Conservation (phyloP, 2,329 filamentous ascomycete species). For the Calonectria fujianensis region DNA sequence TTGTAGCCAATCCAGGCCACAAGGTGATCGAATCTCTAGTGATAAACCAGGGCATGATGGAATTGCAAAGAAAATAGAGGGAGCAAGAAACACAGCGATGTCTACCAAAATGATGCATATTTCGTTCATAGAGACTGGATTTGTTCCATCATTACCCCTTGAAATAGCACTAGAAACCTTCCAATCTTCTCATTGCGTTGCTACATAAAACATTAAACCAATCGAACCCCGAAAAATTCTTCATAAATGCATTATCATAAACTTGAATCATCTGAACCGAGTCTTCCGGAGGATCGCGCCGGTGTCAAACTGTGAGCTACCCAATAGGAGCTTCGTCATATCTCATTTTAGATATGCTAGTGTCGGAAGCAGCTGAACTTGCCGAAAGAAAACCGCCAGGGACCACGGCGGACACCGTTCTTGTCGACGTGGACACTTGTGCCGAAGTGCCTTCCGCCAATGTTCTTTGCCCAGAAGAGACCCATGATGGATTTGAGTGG, state of each 20-base stretch:
- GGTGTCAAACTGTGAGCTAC: background rate
- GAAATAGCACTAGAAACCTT: background rate
- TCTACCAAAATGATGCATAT: background rate
- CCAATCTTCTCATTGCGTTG: background rate
- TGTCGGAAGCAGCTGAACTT: conserved; percentile 71
- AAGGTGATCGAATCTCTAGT: background rate
- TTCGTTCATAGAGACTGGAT: background rate
- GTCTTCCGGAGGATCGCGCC: background rate
- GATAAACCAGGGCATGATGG: background rate
- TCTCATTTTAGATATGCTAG: conserved; percentile 20
- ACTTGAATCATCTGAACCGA: background rate
- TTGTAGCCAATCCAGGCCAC: background rate
- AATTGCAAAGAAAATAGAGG: background rate
- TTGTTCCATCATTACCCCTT: conserved; percentile 11
- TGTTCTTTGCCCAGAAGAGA: conserved; percentile 67
- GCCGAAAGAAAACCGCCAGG: conserved; percentile 70
- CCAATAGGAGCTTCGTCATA: background rate
- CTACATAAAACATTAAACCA: background rate
- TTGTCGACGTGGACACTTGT: conserved; percentile 68
- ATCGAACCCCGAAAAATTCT: background rate
- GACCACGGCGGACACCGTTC: conserved; percentile 68
- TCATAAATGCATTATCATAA: conserved; percentile 2
- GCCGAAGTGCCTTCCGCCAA: conserved; percentile 70
- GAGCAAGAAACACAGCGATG: background rate
- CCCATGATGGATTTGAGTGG: conserved; percentile 60